phyloP scores from a whole-genome alignment of 306 rosid species.

The Castanospermum australe region DNA sequence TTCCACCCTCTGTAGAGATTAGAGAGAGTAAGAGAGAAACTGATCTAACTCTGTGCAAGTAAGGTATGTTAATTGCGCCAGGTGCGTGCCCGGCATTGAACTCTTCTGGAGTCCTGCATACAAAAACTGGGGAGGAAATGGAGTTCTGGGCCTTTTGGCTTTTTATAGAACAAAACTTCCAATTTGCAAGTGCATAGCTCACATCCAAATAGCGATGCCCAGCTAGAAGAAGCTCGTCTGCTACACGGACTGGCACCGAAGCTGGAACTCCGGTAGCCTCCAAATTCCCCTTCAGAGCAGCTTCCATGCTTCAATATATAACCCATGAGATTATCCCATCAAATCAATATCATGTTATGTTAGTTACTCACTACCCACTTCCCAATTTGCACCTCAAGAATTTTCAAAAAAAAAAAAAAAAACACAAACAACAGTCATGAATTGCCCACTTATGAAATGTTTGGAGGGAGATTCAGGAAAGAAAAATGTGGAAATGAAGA shows the following conservation, averaged over 20 bases:
- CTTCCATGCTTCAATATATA: conserved; percentile 45
- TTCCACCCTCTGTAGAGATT: no score
- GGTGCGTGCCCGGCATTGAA: conserved; percentile 72
- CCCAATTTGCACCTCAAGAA: no score
- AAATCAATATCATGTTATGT: neutral
- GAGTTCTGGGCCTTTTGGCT: neutral
- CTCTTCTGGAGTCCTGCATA: conserved; percentile 73
- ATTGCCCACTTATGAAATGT: no score
- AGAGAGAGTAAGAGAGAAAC: no score
- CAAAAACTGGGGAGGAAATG: neutral
- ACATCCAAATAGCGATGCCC: conserved; percentile 90
- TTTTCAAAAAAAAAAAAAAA: no score
- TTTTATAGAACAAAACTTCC: neutral
- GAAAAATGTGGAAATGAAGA: no score
- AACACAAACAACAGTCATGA: no score
- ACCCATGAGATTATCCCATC: neutral
- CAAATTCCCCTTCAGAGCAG: conserved; percentile 45
- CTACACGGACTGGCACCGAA: conserved; percentile 88
- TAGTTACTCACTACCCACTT: neutral
- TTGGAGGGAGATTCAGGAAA: no score
- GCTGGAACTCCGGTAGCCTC: conserved; percentile 59
- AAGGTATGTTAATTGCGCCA: conserved; percentile 78
- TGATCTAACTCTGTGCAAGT: conserved; percentile 73
- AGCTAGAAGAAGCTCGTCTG: conserved; percentile 84
- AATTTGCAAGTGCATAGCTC: conserved; percentile 43